Base-by-base conservation (phyloP, 108 stramenopile genomes). In the Seminavis robusta region DNA sequence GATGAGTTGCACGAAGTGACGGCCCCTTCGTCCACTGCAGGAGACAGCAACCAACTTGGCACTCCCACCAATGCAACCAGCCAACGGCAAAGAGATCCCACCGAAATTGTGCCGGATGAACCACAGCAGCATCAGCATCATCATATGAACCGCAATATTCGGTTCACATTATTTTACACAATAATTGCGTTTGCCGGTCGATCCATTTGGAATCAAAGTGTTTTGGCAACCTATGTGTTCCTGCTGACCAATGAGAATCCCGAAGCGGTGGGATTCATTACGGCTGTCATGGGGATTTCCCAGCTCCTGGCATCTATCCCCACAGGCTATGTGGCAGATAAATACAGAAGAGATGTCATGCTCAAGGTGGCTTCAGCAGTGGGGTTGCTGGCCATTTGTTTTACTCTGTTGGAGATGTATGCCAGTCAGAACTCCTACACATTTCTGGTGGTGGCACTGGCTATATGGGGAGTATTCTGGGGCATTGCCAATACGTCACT, bases 161-260 rank as follows among this genome's bases (percentile, higher is more conserved):
- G 15, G 6, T 21, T 49, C 7, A 49, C 48, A 27, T 8, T 49
- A 21, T 5, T 29, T 26, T 81, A 74, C 68, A 73, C 72, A 0
- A 62, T 37, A 11, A 33, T 73, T 8, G 51, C 47, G 1, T 73
- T 81, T 59, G 62, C 64, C 9, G 75, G 67, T 19, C 52, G 75
- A 1, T 73, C 75, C 15, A 43, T 81, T 17, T 81, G 80, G 80
- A 64, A 50, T 41, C 80, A 81, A 52, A 66, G 55, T 19, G 67
- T 76, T 15, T 60, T 81, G 8, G 62, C 75, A 6, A 52, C 77
- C 15, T 81, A 58, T 34, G 69, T 71, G 9, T 76, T 54, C 49
- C 34, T 76, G 19, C 41, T 77, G 10, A 15, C 28, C 1, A 32
- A 65, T 21, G 33, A 63, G 10, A 59, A 76, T 43, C 55, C 69